Base-by-base conservation (phyloP, 129 eudicot species). In the Arctium lappa region DNA sequence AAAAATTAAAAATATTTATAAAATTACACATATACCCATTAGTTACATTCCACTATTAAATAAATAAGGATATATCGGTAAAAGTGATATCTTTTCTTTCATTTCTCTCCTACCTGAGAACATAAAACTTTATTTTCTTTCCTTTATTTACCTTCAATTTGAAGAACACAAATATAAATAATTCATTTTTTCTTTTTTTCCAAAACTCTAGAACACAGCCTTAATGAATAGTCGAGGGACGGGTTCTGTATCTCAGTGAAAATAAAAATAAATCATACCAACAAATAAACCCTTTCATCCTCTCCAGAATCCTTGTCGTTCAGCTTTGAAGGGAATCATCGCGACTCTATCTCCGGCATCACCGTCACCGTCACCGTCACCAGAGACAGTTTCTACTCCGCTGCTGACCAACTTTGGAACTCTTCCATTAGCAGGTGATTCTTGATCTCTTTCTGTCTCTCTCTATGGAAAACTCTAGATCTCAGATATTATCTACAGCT, bases 271-370 rank as follows among this genome's bases (percentile, higher is more conserved):
- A n/a, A 13, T 60, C 9, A 60, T 33, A 30, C 18, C 38, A 9
- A 69, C 39, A 69, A 73, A 40, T n/a, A 73, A 73, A 40, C 77
- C 62, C 77, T 73, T 40, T 3, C 77, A 39, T 29, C 56, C 62
- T 73, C 4, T 7, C 18, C 62, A 38, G n/a, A 38, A 22, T 39
- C n/a, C 36, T 18, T 73, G 71, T 66, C 34, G 18, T 73, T 73
- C 56, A 39, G 76, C 53, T 73, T 16, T 8, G n/a, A n/a, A 33
- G 39, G 32, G 77, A 73, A 73, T 60, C 29, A 60, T 60, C 77
- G 40, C 44, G 36, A 73, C 77, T 73, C 33, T 22, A 73, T 46
- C 77, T 40, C 60, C 77, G 62, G 77, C 77, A 62, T n/a, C 77
- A 38, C 77, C 27, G 27, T 22, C 27, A 38, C 77, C 27, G 27